These are phyloP conservation scores for Venturia oleaginea DNA, from an alignment of 2,329 filamentous ascomycete species.

Conservation along the genomic window DNA sequence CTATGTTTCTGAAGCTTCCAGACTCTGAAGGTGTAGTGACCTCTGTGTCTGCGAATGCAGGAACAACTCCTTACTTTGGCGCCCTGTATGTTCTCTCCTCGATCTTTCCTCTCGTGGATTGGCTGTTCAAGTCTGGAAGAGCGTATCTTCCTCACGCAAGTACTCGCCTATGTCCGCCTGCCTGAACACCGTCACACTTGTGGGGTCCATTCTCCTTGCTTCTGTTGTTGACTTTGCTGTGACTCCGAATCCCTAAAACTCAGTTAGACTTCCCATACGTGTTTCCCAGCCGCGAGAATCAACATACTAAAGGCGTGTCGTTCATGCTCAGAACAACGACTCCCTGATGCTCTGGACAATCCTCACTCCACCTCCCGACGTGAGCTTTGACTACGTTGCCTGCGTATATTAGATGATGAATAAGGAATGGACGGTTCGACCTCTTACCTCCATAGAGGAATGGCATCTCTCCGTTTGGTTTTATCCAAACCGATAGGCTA, in stretches of 20 bases:
- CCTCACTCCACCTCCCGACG: constrained; percentile 77
- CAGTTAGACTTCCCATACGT: not conserved
- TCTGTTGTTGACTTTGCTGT: constrained; percentile 83
- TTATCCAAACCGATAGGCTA: constrained; percentile 84
- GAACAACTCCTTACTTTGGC: no score
- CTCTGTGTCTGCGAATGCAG: no score
- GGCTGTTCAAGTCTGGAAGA: constrained; percentile 50
- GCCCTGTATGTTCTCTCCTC: no score
- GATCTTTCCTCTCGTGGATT: no score
- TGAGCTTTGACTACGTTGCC: constrained; percentile 72
- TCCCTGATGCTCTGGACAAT: constrained; percentile 87
- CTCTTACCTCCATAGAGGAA: constrained; percentile 73
- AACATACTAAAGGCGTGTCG: constrained; percentile 62
- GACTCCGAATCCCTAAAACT: constrained; percentile 70
- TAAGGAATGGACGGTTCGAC: not conserved
- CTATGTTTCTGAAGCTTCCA: no score
- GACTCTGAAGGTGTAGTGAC: no score
- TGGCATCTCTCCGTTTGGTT: constrained; percentile 93
- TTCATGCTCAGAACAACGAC: constrained; percentile 87
- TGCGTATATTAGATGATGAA: not conserved
- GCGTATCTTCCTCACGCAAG: constrained; percentile 66
- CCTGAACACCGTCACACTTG: constrained; percentile 77
- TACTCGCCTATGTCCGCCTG: constrained; percentile 95
- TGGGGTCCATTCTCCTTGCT: constrained; percentile 76
- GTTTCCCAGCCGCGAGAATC: not conserved